These are phyloP conservation scores for Coemansia sp. DNA, from an alignment of 192 early-diverging fungal species.

Conservation along the genomic window DNA sequence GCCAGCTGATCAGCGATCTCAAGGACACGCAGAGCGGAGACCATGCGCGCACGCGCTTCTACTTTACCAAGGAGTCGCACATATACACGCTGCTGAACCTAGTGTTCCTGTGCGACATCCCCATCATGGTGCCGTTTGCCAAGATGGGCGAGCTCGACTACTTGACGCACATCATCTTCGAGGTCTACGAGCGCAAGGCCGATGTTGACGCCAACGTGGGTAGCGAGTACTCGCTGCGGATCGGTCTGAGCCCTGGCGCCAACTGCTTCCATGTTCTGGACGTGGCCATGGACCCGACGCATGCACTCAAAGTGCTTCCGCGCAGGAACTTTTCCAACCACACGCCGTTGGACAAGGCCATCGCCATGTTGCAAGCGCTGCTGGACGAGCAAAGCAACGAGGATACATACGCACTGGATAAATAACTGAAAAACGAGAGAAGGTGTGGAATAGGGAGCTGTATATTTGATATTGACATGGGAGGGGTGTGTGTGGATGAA, in stretches of 20 bases:
- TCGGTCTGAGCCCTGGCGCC: slow-evolving; percentile 89
- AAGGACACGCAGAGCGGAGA: slow-evolving; percentile 16
- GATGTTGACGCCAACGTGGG: slow-evolving; percentile 39
- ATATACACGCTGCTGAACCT: slow-evolving; percentile 91
- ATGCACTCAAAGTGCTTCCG: slow-evolving; percentile 84
- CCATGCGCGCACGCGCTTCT: slow-evolving; percentile 67
- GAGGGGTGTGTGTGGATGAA: neutral
- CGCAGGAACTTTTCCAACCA: slow-evolving; percentile 88
- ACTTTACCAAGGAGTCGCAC: slow-evolving; percentile 96
- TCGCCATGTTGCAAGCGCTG: slow-evolving; percentile 58
- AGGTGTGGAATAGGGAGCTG: too few relatives aligned
- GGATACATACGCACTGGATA: neutral
- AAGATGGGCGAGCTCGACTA: slow-evolving; percentile 90
- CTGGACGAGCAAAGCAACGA: slow-evolving; percentile 41
- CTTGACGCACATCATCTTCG: slow-evolving; percentile 96
- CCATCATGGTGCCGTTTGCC: slow-evolving; percentile 62
- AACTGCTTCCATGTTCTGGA: slow-evolving; percentile 89
- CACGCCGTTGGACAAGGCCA: slow-evolving; percentile 70
- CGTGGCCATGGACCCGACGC: slow-evolving; percentile 71
- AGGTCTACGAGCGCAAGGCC: slow-evolving; percentile 84
- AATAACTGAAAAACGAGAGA: neutral
- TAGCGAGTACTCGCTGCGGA: slow-evolving; percentile 84
- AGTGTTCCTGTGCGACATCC: slow-evolving; percentile 82
- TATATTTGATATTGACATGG: neutral
- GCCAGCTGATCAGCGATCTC: slow-evolving; percentile 77